Evolutionary conservation across 805 yeast species (phyloP).

Genomic region (Ascoidea rubescens): DNA sequence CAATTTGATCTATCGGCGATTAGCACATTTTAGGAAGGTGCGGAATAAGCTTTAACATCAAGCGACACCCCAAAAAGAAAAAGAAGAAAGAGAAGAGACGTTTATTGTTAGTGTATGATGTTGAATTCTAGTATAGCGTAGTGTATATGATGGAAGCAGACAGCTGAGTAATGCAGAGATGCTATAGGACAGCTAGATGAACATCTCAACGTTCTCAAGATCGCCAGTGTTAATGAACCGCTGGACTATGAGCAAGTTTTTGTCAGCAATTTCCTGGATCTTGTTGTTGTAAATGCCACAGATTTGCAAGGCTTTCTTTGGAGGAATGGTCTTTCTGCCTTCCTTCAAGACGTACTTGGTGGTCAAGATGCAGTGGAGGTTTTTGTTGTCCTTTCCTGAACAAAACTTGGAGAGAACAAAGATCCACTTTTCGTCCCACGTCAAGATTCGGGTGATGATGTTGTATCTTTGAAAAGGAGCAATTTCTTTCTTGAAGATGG

Average conservation of each 20-base stretch:
- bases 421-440: slow-evolving; percentile 86
- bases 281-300: slow-evolving; percentile 44
- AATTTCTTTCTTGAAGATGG: slow-evolving; percentile 61
- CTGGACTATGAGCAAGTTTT: slow-evolving; percentile 26
- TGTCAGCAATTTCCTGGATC: slow-evolving; percentile 25
- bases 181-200: too few species aligned
- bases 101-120: too few species aligned
- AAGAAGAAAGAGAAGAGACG: too few species aligned
- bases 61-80: too few species aligned
- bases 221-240: slow-evolving; percentile 23
- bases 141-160: too few species aligned
- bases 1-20: too few species aligned
- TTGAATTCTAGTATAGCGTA: too few species aligned
- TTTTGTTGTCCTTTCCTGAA: slow-evolving; percentile 16
- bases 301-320: slow-evolving; percentile 39
- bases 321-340: slow-evolving; percentile 62
- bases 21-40: too few species aligned
- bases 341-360: slow-evolving; percentile 75
- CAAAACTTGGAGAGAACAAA: slow-evolving; percentile 55
- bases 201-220: slow-evolving; percentile 17
- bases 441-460: slow-evolving; percentile 44
- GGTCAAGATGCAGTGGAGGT: slow-evolving; percentile 36
- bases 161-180: too few species aligned
- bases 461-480: slow-evolving; percentile 46
- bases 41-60: too few species aligned